phyloP scores from a whole-genome alignment of 768 basidiomycete genomes.

The Serpula lacrymans region DNA sequence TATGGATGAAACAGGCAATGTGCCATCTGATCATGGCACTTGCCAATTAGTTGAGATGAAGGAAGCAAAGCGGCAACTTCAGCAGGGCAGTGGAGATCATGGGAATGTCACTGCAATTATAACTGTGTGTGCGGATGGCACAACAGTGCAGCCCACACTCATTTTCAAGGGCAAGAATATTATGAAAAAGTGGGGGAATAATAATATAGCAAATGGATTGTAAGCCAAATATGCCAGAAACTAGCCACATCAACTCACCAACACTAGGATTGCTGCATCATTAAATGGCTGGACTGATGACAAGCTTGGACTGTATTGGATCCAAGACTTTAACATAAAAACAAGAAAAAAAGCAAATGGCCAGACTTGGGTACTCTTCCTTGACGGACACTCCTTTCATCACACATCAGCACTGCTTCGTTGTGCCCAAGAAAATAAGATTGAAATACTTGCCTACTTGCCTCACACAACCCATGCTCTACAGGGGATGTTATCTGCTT shows the following conservation, averaged over 20 bases:
- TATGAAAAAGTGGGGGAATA: conserved; percentile 24
- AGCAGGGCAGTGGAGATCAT: conserved; percentile 23
- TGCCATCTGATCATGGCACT: conserved; percentile 1
- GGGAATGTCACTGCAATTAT: conserved; percentile 35
- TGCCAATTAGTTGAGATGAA: conserved; percentile 1
- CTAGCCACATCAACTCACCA: neutral
- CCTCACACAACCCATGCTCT: conserved; percentile 29
- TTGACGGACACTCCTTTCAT: conserved; percentile 44
- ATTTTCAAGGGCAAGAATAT: conserved; percentile 37
- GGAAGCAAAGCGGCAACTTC: conserved; percentile 25
- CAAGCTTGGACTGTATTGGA: conserved; percentile 9
- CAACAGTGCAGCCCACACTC: conserved; percentile 26
- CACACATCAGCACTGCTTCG: conserved; percentile 29
- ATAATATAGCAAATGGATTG: conserved; percentile 32
- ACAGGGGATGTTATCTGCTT: conserved; percentile 23
- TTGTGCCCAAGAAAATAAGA: conserved; percentile 31
- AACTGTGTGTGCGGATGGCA: conserved; percentile 39
- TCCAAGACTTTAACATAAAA: conserved; percentile 26
- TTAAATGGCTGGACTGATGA: conserved; percentile 17
- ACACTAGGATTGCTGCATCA: conserved; percentile 11
- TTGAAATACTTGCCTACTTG: conserved; percentile 35
- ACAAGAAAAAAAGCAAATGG: conserved; percentile 34
- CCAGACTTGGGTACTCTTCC: conserved; percentile 24
- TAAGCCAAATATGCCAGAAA: conserved; percentile 15
- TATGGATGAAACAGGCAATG: conserved; percentile 31